phyloP scores from a whole-genome alignment of 305 asterid species.

The Euphrasia arctica region DNA sequence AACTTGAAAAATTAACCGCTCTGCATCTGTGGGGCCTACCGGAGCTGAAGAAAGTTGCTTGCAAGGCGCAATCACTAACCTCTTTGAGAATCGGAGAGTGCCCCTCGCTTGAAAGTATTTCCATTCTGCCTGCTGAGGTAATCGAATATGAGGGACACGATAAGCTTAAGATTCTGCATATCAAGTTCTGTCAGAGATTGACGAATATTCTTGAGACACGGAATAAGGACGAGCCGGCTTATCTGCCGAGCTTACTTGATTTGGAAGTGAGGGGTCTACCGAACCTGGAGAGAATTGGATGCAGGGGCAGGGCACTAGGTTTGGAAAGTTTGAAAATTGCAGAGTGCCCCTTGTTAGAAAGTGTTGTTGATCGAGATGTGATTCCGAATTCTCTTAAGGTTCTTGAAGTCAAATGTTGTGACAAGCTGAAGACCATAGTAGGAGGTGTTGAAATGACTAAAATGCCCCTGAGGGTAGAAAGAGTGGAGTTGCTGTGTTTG shows the following conservation, averaged over 20 bases:
- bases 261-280: constrained; percentile 30
- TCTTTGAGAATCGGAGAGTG: constrained; percentile 41
- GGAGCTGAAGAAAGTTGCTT: constrained; percentile 10
- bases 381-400: neutral
- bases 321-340: constrained; percentile 21
- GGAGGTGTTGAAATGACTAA: neutral
- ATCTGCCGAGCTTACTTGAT: neutral
- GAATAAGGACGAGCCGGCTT: neutral
- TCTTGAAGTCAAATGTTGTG: constrained; percentile 33
- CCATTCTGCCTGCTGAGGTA: constrained; percentile 3
- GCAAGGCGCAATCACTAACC: constrained; percentile 16
- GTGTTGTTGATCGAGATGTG: constrained; percentile 5
- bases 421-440: constrained; percentile 16
- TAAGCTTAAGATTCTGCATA: constrained; percentile 10
- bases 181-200: constrained; percentile 17
- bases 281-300: constrained; percentile 2
- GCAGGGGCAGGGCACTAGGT: neutral
- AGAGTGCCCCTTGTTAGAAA: constrained; percentile 23
- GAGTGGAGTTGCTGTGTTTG: constrained; percentile 23
- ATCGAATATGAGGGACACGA: constrained; percentile 17
- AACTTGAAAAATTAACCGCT: constrained; percentile 22
- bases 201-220: constrained; percentile 1
- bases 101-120: constrained; percentile 28
- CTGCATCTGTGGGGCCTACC: constrained; percentile 40
- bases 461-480: neutral